Conservation (phyloP, 768 basidiomycete genomes). For the Rickenella mellea region DNA sequence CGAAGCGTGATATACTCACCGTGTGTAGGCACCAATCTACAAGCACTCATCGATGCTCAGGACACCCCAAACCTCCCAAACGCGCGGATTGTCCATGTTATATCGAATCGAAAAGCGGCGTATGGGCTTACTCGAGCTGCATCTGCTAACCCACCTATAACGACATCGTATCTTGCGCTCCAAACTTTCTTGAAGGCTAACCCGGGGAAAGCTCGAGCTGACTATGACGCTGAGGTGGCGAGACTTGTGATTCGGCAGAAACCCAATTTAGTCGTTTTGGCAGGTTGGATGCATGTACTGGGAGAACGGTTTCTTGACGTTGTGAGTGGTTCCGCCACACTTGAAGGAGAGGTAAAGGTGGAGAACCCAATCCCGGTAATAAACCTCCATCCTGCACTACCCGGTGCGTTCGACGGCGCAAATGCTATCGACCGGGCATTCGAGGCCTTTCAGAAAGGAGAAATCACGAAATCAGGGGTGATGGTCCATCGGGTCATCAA, state of each 20-base stretch:
- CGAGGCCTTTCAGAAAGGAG: conserved; percentile 78
- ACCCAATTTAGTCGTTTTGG: conserved; percentile 88
- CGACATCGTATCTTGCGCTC: conserved; percentile 73
- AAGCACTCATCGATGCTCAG: conserved; percentile 88
- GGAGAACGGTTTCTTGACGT: conserved; percentile 71
- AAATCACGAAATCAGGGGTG: conserved; percentile 68
- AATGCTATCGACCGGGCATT: conserved; percentile 84
- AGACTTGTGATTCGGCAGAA: conserved; percentile 46
- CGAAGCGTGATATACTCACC: neutral
- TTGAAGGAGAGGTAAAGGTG: conserved; percentile 24
- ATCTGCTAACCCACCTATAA: conserved; percentile 61
- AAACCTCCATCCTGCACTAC: conserved; percentile 93
- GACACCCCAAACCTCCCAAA: conserved; percentile 65
- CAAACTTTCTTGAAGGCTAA: conserved; percentile 73
- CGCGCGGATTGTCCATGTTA: conserved; percentile 64
- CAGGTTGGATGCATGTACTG: conserved; percentile 98
- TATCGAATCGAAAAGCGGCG: conserved; percentile 89
- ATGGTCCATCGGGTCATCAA: conserved; percentile 94
- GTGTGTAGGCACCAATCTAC: conserved; percentile 79
- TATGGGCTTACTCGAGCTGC: conserved; percentile 81
- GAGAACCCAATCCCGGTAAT: conserved; percentile 64
- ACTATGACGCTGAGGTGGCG: conserved; percentile 83
- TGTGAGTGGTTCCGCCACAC: conserved; percentile 32
- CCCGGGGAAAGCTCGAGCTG: conserved; percentile 62
- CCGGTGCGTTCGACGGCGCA: conserved; percentile 94